Evolutionary conservation across 1,284 basidiomycete species (phyloP), one percentile per base, ranked within the genome.

Genomic region (Earliella scabrosa): DNA sequence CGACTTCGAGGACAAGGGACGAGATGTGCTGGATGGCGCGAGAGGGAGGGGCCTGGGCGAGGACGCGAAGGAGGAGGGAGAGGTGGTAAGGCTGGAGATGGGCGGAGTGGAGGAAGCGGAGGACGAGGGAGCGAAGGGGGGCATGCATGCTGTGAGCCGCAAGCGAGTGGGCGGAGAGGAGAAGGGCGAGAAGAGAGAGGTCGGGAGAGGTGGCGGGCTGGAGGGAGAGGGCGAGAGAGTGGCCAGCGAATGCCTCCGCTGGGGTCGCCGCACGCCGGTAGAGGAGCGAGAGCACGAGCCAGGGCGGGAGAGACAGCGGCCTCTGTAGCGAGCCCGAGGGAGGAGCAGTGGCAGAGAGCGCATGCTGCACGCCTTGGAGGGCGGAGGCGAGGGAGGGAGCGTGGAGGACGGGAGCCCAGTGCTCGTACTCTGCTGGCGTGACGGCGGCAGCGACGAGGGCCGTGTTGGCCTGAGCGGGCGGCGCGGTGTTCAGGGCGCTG

Each of bases 51-150:
- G 46, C 52, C 14, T 56, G 52, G 5, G 56, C 54, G 16, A 88
- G 68, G 2, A 82, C 76, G 36, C 77, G 78, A 8, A 90, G 77
- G 46, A 89, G 69, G 43, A 81, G 73, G 59, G 86, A 83, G 72
- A 82, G 82, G 58, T 86, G 75, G 32, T 76, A 70, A 1, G 70
- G 54, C 0, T 70, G 69, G 38, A 72, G 54, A 16, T 62, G 56
- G 10, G 74, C 68, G 13, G 74, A 68, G 6, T 67, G 65, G 9
- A 85, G 72, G 59, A 87, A 84, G 1, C 69, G 64, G 51, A 77
- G 57, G 40, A 85, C 61, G 54, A 85, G 45, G 46, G 68, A 64
- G 41, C 74, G 73, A 56, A 87, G 67, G 16, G 79, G 71, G 11
- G 74, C 57, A 44, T 80, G 53, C 27, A 85, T 73, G 24, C 75